A percentile compares a stretch with the other conserved stretches of the same genome.
Evolutionary conservation across 1,139 yeast species (phyloP).

Genomic region (Blastobotrys indianensis): DNA sequence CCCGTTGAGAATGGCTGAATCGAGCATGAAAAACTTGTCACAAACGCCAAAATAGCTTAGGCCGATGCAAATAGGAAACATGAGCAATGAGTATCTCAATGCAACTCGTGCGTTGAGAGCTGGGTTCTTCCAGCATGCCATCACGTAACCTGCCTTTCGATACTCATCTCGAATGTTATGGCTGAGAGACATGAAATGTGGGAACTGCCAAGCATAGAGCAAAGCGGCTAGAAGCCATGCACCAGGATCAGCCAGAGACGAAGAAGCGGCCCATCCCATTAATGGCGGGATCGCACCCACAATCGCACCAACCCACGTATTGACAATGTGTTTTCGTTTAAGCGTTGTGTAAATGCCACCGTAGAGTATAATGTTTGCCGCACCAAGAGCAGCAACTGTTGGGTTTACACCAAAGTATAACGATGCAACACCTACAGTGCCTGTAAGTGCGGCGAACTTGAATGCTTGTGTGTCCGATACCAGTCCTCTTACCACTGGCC

Average conservation of each 20-base stretch:
- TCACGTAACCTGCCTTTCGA: constrained; percentile 86
- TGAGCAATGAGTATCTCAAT: constrained; percentile 73
- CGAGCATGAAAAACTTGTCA: constrained; percentile 73
- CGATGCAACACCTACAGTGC: constrained; percentile 62
- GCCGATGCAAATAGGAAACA: constrained; percentile 92
- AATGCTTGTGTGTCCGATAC: constrained; percentile 74
- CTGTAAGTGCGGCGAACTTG: constrained; percentile 68
- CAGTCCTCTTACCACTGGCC: constrained; percentile 88
- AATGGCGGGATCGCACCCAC: constrained; percentile 98
- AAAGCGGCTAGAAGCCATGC: constrained; percentile 93
- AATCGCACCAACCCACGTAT: constrained; percentile 98
- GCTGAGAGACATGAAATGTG: constrained; percentile 90
- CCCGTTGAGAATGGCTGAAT: constrained; percentile 72
- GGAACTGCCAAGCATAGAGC: constrained; percentile 97
- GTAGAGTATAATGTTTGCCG: constrained; percentile 70
- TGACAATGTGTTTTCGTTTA: constrained; percentile 74
- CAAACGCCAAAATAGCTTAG: constrained; percentile 73
- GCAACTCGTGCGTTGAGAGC: constrained; percentile 89
- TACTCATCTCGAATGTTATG: constrained; percentile 86
- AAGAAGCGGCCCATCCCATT: constrained; percentile 99
- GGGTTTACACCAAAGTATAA: constrained; percentile 80
- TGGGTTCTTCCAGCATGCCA: constrained; percentile 95
- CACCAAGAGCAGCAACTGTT: constrained; percentile 73
- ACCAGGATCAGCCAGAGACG: constrained; percentile 78
- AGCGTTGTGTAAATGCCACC: constrained; percentile 89